These are phyloP conservation scores for Magnolia sinica DNA, from an alignment of 164 flowering plant genomes.

Conservation along the genomic window DNA sequence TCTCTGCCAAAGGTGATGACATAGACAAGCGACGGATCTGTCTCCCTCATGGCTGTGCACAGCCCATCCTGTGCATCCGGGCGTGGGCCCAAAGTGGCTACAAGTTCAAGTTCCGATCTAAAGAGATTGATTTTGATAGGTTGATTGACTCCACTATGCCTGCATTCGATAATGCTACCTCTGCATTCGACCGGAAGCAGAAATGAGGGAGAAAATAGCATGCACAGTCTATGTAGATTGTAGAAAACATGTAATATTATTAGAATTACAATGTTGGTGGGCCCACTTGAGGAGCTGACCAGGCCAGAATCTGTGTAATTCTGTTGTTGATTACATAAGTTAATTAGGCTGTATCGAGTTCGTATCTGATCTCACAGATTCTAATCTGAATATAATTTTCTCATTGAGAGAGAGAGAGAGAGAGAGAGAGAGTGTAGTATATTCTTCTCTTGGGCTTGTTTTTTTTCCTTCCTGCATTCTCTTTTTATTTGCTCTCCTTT, in stretches of 20 bases:
- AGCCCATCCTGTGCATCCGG: constrained; percentile 55
- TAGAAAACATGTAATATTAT: not conserved
- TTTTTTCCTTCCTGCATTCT: no score
- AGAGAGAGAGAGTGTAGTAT: no score
- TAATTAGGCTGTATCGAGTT: not conserved
- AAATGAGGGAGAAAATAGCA: constrained; percentile 11
- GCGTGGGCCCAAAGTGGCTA: constrained; percentile 60
- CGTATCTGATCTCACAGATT: constrained; percentile 1
- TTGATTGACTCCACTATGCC: constrained; percentile 40
- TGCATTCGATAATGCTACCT: constrained; percentile 15
- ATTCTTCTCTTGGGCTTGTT: no score
- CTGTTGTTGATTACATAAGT: not conserved
- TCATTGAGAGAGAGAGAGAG: not conserved
- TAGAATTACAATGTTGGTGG: not conserved
- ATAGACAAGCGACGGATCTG: constrained; percentile 51
- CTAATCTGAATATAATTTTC: not conserved
- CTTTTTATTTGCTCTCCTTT: no score
- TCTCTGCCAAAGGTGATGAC: constrained; percentile 72
- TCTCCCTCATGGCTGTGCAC: constrained; percentile 48
- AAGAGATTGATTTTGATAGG: constrained; percentile 58
- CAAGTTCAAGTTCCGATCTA: constrained; percentile 48
- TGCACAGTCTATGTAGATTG: constrained; percentile 2
- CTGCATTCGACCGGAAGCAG: constrained; percentile 33
- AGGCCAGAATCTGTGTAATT: constrained; percentile 1
- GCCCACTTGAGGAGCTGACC: not conserved